A percentile compares a stretch with the other conserved stretches of the same genome.
Evolutionary conservation across 164 flowering plant genomes (phyloP).

Genomic region (Magnolia sinica): DNA sequence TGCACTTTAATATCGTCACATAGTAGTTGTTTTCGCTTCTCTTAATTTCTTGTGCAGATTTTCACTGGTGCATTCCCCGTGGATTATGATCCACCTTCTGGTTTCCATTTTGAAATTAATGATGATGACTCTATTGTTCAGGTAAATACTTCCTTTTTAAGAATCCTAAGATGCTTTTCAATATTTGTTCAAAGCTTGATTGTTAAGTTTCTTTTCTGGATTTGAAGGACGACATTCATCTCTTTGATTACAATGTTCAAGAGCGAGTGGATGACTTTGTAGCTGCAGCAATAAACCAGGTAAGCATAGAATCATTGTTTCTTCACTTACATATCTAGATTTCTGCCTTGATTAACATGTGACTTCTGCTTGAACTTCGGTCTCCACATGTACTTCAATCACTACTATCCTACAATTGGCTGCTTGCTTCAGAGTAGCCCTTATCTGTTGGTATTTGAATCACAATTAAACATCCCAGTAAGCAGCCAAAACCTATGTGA

Average conservation of each 20-base stretch:
- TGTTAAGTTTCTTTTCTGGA: constrained; percentile 5
- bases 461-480: background rate
- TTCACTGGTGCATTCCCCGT: constrained; percentile 61
- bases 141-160: constrained; percentile 27
- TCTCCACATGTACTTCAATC: background rate
- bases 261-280: constrained; percentile 91
- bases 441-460: background rate
- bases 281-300: constrained; percentile 81
- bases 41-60: constrained; percentile 32
- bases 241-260: constrained; percentile 93
- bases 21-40: background rate
- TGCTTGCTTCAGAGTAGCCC: background rate
- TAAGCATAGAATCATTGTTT: constrained; percentile 14
- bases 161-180: background rate
- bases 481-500: no score
- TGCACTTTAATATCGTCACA: background rate
- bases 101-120: constrained; percentile 59
- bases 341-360: background rate
- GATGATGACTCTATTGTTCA: constrained; percentile 54
- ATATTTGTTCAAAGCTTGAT: background rate
- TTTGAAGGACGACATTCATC: constrained; percentile 42
- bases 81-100: constrained; percentile 60
- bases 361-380: background rate
- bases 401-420: no score
- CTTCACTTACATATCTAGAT: background rate